Evolutionary conservation across 768 basidiomycete species (phyloP), one percentile per base, ranked within the genome.

Genomic region (Termitomyces eurrhizus): DNA sequence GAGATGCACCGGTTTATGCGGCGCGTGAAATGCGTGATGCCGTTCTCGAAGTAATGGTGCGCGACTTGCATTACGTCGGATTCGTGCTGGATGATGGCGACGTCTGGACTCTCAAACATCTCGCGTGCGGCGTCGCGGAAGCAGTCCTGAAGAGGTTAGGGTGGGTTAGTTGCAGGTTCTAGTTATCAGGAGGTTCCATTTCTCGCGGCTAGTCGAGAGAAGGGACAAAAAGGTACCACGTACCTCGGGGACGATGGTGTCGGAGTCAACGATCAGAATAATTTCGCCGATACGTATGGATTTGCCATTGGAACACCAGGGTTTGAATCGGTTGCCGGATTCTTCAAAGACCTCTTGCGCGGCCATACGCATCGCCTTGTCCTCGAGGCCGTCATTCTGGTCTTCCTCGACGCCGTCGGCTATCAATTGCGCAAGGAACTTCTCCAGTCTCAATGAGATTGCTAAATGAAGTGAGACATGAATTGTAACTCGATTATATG

Each of bases 41-140:
- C 91, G 68, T 93, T 93, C 72, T 95, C 93, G 65, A 95, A 94
- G 74, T 92, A 94, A 69, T 93, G 89, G 70, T 90, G 75, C 0
- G 87, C 92, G 66, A 93, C 93, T 71, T 93, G 90, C 88, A 93
- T 91, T 62, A 93, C 92, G 66, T 91, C 87, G 1, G 89, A 90
- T 66, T 90, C 90, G 70, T 95, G 93, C 69, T 95, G 93, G 65
- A 96, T 89, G 73, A 96, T 93, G 2, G 88, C 91, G 29, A 93
- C 80, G 44, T 92, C 88, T 0, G 88, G 89, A 54, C 85, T 87
- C 69, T 87, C 86, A 57, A 79, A 77, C 78, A 95, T 87, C 74
- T 95, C 93, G 44, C 90, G 81, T 4, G 92, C 92, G 0, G 93
- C 93, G 72, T 95, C 92, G 58, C 91, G 83, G 74, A 96, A 90